Conservation (phyloP, 2,329 filamentous ascomycete genomes). For the Lojkania enalia region DNA sequence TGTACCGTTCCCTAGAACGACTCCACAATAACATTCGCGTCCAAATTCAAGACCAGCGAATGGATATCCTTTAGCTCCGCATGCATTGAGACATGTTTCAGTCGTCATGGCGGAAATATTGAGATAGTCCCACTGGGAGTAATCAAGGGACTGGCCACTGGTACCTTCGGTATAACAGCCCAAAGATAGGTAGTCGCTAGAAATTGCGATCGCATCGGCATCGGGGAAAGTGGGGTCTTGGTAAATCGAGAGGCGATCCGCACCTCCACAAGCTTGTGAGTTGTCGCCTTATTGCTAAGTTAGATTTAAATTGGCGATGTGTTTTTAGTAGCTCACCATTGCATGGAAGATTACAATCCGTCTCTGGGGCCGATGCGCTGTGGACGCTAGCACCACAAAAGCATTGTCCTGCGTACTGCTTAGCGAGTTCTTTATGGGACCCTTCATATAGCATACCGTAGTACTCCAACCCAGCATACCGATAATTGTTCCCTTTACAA, state of each 20-base stretch:
- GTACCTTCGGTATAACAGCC: constrained; percentile 49
- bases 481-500: constrained; percentile 43
- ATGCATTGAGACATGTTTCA: constrained; percentile 45
- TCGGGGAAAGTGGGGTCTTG: constrained; percentile 43
- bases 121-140: constrained; percentile 35
- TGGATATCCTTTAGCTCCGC: constrained; percentile 41
- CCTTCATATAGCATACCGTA: constrained; percentile 9
- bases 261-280: constrained; percentile 21
- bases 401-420: constrained; percentile 18
- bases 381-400: constrained; percentile 23
- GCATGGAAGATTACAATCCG: constrained; percentile 25
- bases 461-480: constrained; percentile 31
- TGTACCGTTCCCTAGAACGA: constrained; percentile 41
- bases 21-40: constrained; percentile 41
- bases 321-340: constrained; percentile 17
- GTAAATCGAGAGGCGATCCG: constrained; percentile 33
- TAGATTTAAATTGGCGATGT: neutral
- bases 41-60: constrained; percentile 44
- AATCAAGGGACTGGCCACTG: constrained; percentile 28
- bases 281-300: constrained; percentile 9
- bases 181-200: constrained; percentile 27
- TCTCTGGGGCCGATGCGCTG: constrained; percentile 11
- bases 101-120: constrained; percentile 39
- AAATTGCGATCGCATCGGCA: constrained; percentile 25
- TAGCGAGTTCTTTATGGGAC: neutral